Conservation (phyloP, 805 yeast genomes). For the Pichia pseudocactophila region DNA sequence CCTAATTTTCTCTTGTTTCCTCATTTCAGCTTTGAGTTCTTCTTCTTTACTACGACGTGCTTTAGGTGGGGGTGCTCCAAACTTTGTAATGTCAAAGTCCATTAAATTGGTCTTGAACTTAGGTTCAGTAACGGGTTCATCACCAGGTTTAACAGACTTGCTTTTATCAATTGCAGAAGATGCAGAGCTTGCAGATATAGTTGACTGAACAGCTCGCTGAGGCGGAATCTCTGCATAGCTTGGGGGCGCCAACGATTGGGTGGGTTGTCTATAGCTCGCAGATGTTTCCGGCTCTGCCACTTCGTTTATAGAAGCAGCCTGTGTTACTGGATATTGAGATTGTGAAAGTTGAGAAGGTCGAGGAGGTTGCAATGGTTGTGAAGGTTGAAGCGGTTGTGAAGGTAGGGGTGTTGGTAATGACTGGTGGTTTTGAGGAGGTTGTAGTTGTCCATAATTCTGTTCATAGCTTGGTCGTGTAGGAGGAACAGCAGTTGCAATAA, state of each 20-base stretch:
- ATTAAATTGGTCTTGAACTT: slow-evolving; percentile 22
- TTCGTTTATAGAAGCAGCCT: not conserved
- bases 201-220: too few relatives aligned
- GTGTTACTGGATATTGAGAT: slow-evolving; percentile 7
- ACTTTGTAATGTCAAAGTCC: slow-evolving; percentile 30
- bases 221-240: too few relatives aligned
- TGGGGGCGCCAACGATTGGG: too few relatives aligned
- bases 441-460: not conserved
- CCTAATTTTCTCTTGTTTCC: slow-evolving; percentile 19
- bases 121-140: slow-evolving; percentile 20
- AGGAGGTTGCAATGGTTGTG: not conserved
- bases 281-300: slow-evolving; percentile 2
- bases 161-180: slow-evolving; percentile 4
- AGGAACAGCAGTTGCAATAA: not conserved
- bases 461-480: too few relatives aligned
- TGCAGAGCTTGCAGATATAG: not conserved
- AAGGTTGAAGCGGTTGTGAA: not conserved
- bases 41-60: slow-evolving; percentile 24
- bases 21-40: slow-evolving; percentile 15
- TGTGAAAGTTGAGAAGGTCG: not conserved
- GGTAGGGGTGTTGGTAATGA: not conserved
- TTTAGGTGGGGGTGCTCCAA: slow-evolving; percentile 42
- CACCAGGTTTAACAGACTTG: slow-evolving; percentile 12
- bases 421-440: not conserved
- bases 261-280: not conserved